Evolutionary conservation across 2,329 filamentous ascomycete species (phyloP), one percentile per base, ranked within the genome.

Genomic region (Diaporthe nobilis): DNA sequence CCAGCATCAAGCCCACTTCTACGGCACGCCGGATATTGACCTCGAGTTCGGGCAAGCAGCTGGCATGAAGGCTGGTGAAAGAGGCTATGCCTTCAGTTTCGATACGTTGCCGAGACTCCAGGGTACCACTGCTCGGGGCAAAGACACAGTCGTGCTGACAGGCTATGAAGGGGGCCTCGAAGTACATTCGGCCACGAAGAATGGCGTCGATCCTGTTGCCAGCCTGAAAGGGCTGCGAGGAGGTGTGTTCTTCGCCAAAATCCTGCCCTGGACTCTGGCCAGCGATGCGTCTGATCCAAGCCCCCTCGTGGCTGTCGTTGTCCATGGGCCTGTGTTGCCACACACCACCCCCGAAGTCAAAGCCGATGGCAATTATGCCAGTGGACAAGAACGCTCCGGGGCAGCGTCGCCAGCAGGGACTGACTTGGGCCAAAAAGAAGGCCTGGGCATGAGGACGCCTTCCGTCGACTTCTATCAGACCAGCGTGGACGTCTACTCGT

Each of bases 401-500:
- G 79, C 80, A 57, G 89, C 76, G 83, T 84, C 74, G 78, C 86
- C 71, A 81, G 84, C 72, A 85, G 86, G 73, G 84, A 87, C 71
- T 83, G 86, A 79, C 82, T 67, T 78, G 13, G 76, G 77, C 28
- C 74, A 79, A 12, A 80, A 78, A 57, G 78, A 79, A 44, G 72
- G 49, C 47, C 55, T 53, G 39, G 75, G 76, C 13, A 68, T 74
- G 81, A 85, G 78, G 85, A 84, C 60, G 81, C 80, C 61, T 74
- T 80, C 83, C 72, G 85, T 92, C 75, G 89, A 91, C 68, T 88
- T 89, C 63, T 97, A 96, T 81, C 95, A 98, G 83, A 98, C 96
- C 0, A 93, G 93, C 0, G 95, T 98, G 8, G 95, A 98, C 79
- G 87, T 98, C 0, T 98, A 96, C 83, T 98, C 96, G 1, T 86